phyloP scores from a whole-genome alignment of 257 asterid species.

The Perilla frutescens region DNA sequence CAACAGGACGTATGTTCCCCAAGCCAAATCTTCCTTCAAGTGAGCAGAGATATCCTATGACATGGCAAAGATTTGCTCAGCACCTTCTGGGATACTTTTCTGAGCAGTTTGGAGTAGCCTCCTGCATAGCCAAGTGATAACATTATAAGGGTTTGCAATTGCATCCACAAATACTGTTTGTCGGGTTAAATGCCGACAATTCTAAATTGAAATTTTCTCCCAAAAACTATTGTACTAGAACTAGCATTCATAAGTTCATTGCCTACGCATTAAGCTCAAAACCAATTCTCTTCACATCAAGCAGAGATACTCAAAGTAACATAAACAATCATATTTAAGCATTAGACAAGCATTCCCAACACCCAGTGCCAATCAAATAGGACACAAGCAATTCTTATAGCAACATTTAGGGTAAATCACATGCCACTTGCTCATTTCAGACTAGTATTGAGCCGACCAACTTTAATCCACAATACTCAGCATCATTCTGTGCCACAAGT shows the following conservation, averaged over 20 bases:
- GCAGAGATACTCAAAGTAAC: neutral
- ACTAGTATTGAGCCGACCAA: neutral
- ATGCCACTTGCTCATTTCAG: neutral
- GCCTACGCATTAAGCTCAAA: neutral
- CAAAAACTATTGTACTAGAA: conserved; percentile 3
- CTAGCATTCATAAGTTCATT: neutral
- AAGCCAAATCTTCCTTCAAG: conserved; percentile 87
- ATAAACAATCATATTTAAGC: conserved; percentile 2
- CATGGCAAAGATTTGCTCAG: conserved; percentile 76
- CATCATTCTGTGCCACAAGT: conserved; percentile 18
- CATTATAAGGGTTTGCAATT: neutral
- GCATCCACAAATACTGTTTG: conserved; percentile 17
- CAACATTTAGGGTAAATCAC: conserved; percentile 4
- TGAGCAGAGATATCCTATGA: conserved; percentile 54
- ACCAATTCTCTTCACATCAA: conserved; percentile 14
- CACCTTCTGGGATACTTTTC: conserved; percentile 67
- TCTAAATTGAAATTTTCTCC: neutral
- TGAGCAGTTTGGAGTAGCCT: conserved; percentile 60
- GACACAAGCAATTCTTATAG: neutral
- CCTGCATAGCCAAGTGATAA: conserved; percentile 52
- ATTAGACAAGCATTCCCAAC: neutral
- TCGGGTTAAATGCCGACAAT: neutral
- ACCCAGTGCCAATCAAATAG: too few relatives aligned
- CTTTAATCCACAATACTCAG: neutral
- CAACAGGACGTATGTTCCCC: conserved; percentile 84